These are phyloP conservation scores for Pichia rugopelliculosa DNA, from an alignment of 805 yeast species.

Conservation along the genomic window DNA sequence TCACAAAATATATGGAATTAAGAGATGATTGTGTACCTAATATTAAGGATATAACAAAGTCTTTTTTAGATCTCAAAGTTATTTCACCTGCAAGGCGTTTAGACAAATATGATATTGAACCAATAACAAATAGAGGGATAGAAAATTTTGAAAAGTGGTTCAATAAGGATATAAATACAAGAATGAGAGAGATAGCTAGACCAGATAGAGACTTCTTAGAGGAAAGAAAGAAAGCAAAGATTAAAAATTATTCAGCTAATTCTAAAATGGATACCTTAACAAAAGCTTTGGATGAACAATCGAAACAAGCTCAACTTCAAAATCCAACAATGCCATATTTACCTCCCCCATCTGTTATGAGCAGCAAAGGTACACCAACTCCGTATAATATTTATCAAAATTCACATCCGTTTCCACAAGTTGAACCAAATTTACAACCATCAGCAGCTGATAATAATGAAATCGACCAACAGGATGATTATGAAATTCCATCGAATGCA, in stretches of 20 bases:
- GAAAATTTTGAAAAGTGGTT: constrained; percentile 52
- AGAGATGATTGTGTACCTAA: constrained; percentile 31
- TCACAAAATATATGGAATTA: constrained; percentile 41
- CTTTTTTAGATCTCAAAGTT: constrained; percentile 56
- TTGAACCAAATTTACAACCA: background rate
- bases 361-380: constrained; percentile 2
- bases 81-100: constrained; percentile 50
- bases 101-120: constrained; percentile 47
- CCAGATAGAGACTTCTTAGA: constrained; percentile 24
- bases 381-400: background rate
- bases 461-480: constrained; percentile 7
- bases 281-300: constrained; percentile 26
- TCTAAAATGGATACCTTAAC: constrained; percentile 28
- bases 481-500: constrained; percentile 11
- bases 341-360: constrained; percentile 8
- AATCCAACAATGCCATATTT: constrained; percentile 18
- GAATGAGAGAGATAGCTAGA: constrained; percentile 33
- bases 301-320: constrained; percentile 21
- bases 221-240: constrained; percentile 17
- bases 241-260: constrained; percentile 19
- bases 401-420: background rate
- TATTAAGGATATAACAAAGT: constrained; percentile 65
- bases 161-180: constrained; percentile 36
- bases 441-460: background rate
- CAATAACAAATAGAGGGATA: constrained; percentile 40